phyloP scores from a whole-genome alignment of 2,329 filamentous ascomycete genomes.

The Xylogone sp. region DNA sequence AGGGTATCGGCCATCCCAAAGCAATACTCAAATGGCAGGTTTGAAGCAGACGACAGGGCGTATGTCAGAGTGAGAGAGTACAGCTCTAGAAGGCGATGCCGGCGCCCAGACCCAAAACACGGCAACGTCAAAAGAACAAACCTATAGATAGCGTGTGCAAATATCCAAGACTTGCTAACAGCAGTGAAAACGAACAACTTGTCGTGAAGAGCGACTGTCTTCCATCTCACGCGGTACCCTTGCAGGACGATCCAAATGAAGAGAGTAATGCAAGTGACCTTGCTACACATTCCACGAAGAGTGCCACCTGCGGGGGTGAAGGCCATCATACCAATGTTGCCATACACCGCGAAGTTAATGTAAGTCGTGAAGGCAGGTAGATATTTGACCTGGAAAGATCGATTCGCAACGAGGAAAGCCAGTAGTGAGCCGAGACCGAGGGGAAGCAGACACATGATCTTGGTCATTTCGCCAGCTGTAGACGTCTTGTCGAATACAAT shows the following conservation, averaged over 20 bases:
- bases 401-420: slow-evolving; percentile 12
- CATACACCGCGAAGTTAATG: slow-evolving; percentile 20
- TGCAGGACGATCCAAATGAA: slow-evolving; percentile 13
- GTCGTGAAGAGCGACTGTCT: slow-evolving; percentile 28
- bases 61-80: slow-evolving; percentile 15
- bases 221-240: slow-evolving; percentile 15
- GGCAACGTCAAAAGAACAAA: slow-evolving; percentile 22
- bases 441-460: slow-evolving; percentile 11
- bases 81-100: slow-evolving; percentile 20
- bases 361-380: slow-evolving; percentile 18
- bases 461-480: slow-evolving; percentile 12
- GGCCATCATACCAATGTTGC: slow-evolving; percentile 20
- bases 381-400: slow-evolving; percentile 16
- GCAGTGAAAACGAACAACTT: slow-evolving; percentile 21
- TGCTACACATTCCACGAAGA: slow-evolving; percentile 19
- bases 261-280: slow-evolving; percentile 10
- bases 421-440: slow-evolving; percentile 14
- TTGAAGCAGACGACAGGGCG: slow-evolving; percentile 6
- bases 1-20: slow-evolving; percentile 15
- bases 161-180: slow-evolving; percentile 22
- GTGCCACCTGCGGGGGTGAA: slow-evolving; percentile 16
- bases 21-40: slow-evolving; percentile 13
- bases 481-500: slow-evolving; percentile 12
- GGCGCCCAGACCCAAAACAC: slow-evolving; percentile 20
- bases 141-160: slow-evolving; percentile 22